Evolutionary conservation across 1,284 basidiomycete genomes (phyloP), one percentile per base, ranked within the genome.

Genomic region (Inonotus hispidus): DNA sequence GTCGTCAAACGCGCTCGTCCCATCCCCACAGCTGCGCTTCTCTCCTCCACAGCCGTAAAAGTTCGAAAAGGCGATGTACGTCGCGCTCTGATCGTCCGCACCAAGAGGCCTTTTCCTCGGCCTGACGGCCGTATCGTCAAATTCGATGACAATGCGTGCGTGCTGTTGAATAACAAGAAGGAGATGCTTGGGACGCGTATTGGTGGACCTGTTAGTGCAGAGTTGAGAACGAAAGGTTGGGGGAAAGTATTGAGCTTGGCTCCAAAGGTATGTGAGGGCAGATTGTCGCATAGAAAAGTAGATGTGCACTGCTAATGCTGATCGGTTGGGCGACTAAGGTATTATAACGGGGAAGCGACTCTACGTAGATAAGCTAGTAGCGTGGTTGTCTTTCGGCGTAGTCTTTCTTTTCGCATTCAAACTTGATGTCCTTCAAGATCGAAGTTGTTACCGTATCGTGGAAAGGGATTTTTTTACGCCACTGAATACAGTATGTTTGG

Each of bases 81-180:
- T 29, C 86, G 95, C 64, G 96, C 97, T 0, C 90, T 99, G 66
- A 91, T 99, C 63, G 95, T 99, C 16, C 87, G 96, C 55, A 96
- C 94, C 13, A 85, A 86, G 68, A 95, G 95, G 74, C 75, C 86
- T 50, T 86, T 90, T 10, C 81, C 84, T 46, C 78, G 93, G 70
- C 89, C 93, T n/a, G 94, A 97, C 73, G 95, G 94, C 3, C 82
- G 92, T 13, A 80, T 84, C 66, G 80, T 95, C 69, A 84, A 93
- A 55, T 99, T 99, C 75, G 97, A 99, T 75, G 97, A 99, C 80
- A 98, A 98, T 71, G 97, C 97, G 0, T 95, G 89, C 37, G 95
- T 99, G 1, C 77, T 99, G 32, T 75, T 99, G 63, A 99, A 99
- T 76, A 93, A 93, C 79, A 98, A 98, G 78, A 86, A 90, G 68